Evolutionary conservation across 805 yeast genomes (phyloP).

Genomic region (Metschnikowia sp.): DNA sequence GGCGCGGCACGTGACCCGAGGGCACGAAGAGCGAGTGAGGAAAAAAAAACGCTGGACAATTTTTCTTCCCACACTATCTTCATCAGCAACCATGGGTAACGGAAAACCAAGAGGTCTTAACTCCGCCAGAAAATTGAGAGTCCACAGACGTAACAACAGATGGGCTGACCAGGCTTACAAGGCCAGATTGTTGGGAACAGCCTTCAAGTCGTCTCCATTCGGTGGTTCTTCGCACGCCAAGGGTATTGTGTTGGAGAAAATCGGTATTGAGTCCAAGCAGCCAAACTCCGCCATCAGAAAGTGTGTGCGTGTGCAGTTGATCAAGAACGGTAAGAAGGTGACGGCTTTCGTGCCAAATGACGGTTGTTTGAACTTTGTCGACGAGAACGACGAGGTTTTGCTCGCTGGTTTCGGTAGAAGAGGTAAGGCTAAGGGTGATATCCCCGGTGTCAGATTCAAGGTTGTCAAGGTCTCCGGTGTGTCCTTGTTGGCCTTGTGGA

Average conservation of each 20-base stretch:
- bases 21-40: constrained; percentile 3
- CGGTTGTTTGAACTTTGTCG: constrained; percentile 99
- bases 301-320: constrained; percentile 99
- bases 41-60: constrained; percentile 10
- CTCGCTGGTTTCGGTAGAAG: constrained; percentile 99
- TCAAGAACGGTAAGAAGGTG: constrained; percentile 99
- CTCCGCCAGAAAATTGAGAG: constrained; percentile 99
- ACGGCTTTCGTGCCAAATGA: constrained; percentile 99
- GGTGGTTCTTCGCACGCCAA: constrained; percentile 99
- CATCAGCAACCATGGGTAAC: constrained; percentile 79
- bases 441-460: constrained; percentile 99
- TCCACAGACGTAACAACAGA: constrained; percentile 99
- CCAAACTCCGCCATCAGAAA: constrained; percentile 99
- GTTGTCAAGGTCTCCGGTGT: constrained; percentile 99
- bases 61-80: constrained; percentile 11
- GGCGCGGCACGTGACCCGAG: constrained; percentile 2
- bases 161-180: constrained; percentile 99
- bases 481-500: constrained; percentile 98
- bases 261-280: constrained; percentile 99
- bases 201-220: constrained; percentile 99
- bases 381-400: constrained; percentile 99
- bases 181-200: constrained; percentile 98
- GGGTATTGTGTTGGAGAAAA: constrained; percentile 99
- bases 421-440: constrained; percentile 99
- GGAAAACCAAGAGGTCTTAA: constrained; percentile 99